Base-by-base conservation (phyloP, 2,329 filamentous ascomycete genomes). In the Ophiostoma triangulosporum region DNA sequence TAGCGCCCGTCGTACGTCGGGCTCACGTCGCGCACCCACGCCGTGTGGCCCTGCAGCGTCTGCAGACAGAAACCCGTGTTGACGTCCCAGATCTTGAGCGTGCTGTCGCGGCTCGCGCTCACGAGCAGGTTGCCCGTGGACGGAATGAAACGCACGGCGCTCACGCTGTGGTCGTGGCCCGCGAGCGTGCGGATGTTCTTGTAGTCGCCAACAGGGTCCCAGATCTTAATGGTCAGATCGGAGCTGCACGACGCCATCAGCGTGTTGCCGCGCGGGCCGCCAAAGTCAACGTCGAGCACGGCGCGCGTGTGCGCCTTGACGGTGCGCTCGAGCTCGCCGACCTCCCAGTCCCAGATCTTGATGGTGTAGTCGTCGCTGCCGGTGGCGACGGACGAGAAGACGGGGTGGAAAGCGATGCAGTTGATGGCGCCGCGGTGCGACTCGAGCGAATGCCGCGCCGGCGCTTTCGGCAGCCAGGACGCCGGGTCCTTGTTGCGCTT, bases 271-370 rank as follows among this genome's bases (percentile, higher is more conserved):
- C 85, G 76, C 1, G 88, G 88, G 0, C 90, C 90, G 35, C 91
- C 90, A 69, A 86, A 96, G 63, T 96, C 90, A 33, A 95, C 80
- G 64, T 95, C 89, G 27, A 93, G 70, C 1, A 96, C 88, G 3
- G 88, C 81, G 64, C 86, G 89, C 5, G 89, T 96, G 64, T 96
- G 91, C 1, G 88, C 89, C 65, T 96, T 96, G 54, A 96, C 78
- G 0, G 90, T 96, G 57, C 84, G 75, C 66, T 96, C 90, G 4
- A 95, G 74, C 68, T 96, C 90, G 48, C 91, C 91, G 24, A 94
- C 70, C 63, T 96, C 90, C 86, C 89, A 96, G 64, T 96, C 90
- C 90, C 90, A 96, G 53, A 96, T 90, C 64, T 96, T 96, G 66
- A 97, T 95, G 7, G 86, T 95, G 53, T 81, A 86, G 67, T 96